A percentile compares a stretch with the other conserved stretches of the same genome.
These are phyloP conservation scores for Thielaviopsis populi DNA, from an alignment of 2,329 filamentous ascomycete genomes.

Conservation along the genomic window DNA sequence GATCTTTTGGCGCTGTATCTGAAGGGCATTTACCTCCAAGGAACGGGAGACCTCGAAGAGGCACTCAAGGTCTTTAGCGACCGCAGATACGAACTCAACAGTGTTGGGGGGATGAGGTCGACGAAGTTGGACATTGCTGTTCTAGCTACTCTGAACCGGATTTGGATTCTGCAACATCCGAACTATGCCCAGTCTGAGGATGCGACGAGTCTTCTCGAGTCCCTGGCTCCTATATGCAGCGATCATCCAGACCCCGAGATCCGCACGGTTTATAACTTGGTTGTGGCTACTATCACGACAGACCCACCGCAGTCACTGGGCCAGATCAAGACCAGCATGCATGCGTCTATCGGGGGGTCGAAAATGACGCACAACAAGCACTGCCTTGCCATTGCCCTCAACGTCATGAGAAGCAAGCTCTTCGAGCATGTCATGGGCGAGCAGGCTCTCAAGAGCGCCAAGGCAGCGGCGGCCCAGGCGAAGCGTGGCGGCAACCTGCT, in stretches of 20 bases:
- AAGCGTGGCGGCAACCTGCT: slow-evolving; percentile 54
- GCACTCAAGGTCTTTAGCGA: slow-evolving; percentile 55
- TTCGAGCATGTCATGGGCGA: slow-evolving; percentile 72
- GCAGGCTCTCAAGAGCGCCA: slow-evolving; percentile 62
- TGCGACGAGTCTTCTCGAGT: slow-evolving; percentile 46
- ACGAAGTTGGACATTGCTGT: slow-evolving; percentile 49
- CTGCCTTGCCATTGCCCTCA: slow-evolving; percentile 68
- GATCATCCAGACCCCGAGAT: slow-evolving; percentile 61
- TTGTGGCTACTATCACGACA: slow-evolving; percentile 52
- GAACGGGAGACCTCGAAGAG: slow-evolving; percentile 52
- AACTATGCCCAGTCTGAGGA: slow-evolving; percentile 40
- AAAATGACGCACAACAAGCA: slow-evolving; percentile 59
- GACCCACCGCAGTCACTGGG: slow-evolving; percentile 52
- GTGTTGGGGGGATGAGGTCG: slow-evolving; percentile 31
- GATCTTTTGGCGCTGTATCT: slow-evolving; percentile 52
- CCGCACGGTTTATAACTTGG: slow-evolving; percentile 59
- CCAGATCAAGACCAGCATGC: slow-evolving; percentile 63
- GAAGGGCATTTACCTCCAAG: slow-evolving; percentile 60
- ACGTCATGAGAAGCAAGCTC: slow-evolving; percentile 69
- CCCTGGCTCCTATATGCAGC: slow-evolving; percentile 51
- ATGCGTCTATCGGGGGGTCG: slow-evolving; percentile 54
- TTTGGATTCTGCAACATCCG: slow-evolving; percentile 57
- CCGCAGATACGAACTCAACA: slow-evolving; percentile 39
- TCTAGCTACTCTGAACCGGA: slow-evolving; percentile 50
- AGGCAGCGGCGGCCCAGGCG: slow-evolving; percentile 52